Base-by-base conservation (phyloP, 257 asterid species). In the Sherardia arvensis region DNA sequence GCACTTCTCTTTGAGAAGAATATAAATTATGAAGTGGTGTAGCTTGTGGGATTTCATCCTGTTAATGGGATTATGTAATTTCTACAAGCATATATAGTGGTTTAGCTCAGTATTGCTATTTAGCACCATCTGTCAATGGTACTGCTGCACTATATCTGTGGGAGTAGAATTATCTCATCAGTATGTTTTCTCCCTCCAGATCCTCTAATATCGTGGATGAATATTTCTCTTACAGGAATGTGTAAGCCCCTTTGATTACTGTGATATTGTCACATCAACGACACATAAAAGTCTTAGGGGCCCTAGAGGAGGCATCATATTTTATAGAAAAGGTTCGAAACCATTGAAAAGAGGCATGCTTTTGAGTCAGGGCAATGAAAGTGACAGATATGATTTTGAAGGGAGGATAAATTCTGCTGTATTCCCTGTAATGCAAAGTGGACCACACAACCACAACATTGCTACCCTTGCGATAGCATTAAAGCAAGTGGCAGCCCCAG, bases 231-330 rank as follows among this genome's bases (percentile, higher is more conserved):
- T 76, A 62, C 90, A 92, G 99, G 97, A 87, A 66, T 85, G 88
- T 67, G 78, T 74, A 7, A 90, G 85, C 68, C 97, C 97, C 53
- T 87, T 90, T 73, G 90, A 90, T 60, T 78, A 81, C 64, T 89
- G 96, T 74, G 93, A 89, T 71, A 57, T 89, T 54, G 93, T 89
- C 64, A 89, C 96, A 58, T 83, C 97, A 43, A 90, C 97, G 20
- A 90, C 97, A 14, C 97, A 90, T 71, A 87, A 90, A 78, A 90
- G 97, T 83, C 97, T 90, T 23, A 82, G 97, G 64, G 97, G 97
- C 66, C 97, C 97, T 7, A 83, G 95, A 64, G 95, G 94, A 48
- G 97, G 97, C 55, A 90, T 90, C 64, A 87, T 90, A 59, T 90
- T 87, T 69, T 90, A 71, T 55, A 81, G 94, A 81, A 90, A 90